A percentile compares a stretch with the other conserved stretches of the same genome.
Evolutionary conservation across 1,139 yeast species (phyloP).

Genomic region (Geotrichum histeridarum): DNA sequence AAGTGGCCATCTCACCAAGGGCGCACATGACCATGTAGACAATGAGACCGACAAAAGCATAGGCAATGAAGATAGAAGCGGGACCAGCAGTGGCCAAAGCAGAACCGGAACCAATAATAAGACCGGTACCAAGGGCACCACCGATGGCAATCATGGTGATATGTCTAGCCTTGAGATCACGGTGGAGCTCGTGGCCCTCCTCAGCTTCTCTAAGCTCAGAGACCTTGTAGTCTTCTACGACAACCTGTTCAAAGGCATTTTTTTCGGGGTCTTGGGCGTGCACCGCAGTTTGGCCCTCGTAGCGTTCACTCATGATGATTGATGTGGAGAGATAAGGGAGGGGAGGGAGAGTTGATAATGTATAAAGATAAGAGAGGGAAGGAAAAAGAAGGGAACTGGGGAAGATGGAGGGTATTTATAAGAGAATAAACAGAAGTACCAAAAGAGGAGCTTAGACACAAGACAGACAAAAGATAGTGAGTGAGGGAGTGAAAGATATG

Average conservation of each 20-base stretch:
- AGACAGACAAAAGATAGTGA: too few species aligned
- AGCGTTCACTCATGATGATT: slow-evolving; percentile 14
- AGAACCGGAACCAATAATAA: slow-evolving; percentile 66
- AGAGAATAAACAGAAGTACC: too few species aligned
- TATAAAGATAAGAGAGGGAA: not conserved
- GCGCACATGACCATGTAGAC: slow-evolving; percentile 68
- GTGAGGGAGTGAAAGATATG: too few species aligned
- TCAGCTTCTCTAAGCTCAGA: slow-evolving; percentile 5
- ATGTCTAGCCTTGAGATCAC: slow-evolving; percentile 63
- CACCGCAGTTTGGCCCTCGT: not conserved
- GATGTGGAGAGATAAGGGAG: slow-evolving; percentile 6
- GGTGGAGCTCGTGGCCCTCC: slow-evolving; percentile 43
- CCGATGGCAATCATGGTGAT: slow-evolving; percentile 68
- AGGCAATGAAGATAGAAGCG: slow-evolving; percentile 57
- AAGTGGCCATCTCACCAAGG: slow-evolving; percentile 72
- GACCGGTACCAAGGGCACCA: slow-evolving; percentile 60
- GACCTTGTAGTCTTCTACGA: not conserved
- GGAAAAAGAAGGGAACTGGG: not conserved
- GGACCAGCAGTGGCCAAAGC: slow-evolving; percentile 68
- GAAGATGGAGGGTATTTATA: not conserved
- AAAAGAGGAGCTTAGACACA: too few species aligned
- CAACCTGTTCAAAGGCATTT: not conserved
- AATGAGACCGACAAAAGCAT: slow-evolving; percentile 54
- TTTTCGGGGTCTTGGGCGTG: not conserved
- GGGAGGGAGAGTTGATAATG: not conserved